phyloP scores from a whole-genome alignment of 1,284 basidiomycete species.

The Trichosporon faecale region DNA sequence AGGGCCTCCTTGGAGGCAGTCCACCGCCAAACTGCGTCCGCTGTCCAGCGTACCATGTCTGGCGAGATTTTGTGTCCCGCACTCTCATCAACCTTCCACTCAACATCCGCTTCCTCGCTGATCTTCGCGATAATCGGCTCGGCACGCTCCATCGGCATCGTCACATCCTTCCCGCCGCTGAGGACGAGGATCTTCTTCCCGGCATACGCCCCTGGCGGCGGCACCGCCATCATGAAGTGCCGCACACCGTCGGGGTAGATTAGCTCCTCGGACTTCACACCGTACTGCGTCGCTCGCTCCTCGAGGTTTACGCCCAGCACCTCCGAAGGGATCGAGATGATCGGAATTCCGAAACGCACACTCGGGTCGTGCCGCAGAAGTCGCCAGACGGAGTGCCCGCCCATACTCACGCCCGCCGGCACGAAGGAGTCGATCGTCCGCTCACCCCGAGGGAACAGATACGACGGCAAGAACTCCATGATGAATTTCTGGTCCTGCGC shows the following conservation, averaged over 20 bases:
- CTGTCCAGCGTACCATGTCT: slow-evolving; percentile 14
- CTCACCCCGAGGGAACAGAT: slow-evolving; percentile 70
- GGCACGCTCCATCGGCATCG: slow-evolving; percentile 35
- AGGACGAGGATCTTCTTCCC: slow-evolving; percentile 70
- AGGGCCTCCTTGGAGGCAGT: neutral
- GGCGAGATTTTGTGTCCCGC: slow-evolving; percentile 12
- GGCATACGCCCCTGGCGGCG: slow-evolving; percentile 55
- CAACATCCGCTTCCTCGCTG: slow-evolving; percentile 11
- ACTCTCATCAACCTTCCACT: slow-evolving; percentile 1
- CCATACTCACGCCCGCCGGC: slow-evolving; percentile 55
- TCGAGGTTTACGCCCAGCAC: slow-evolving; percentile 59
- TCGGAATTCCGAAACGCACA: slow-evolving; percentile 66
- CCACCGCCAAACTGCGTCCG: slow-evolving; percentile 18
- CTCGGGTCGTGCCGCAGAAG: slow-evolving; percentile 57
- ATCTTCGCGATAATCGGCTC: neutral
- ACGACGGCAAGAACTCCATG: slow-evolving; percentile 73
- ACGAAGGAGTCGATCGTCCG: slow-evolving; percentile 65
- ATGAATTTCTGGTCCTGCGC: slow-evolving; percentile 72
- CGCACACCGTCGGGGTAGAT: slow-evolving; percentile 53
- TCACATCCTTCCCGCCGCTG: slow-evolving; percentile 54
- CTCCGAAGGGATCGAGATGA: slow-evolving; percentile 68
- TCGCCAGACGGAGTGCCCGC: slow-evolving; percentile 35
- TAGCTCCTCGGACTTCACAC: slow-evolving; percentile 58
- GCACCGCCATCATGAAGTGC: slow-evolving; percentile 59
- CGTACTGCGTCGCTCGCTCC: slow-evolving; percentile 20